These are phyloP conservation scores for Kwoniella sp. DNA, from an alignment of 768 basidiomycete species.

Conservation along the genomic window DNA sequence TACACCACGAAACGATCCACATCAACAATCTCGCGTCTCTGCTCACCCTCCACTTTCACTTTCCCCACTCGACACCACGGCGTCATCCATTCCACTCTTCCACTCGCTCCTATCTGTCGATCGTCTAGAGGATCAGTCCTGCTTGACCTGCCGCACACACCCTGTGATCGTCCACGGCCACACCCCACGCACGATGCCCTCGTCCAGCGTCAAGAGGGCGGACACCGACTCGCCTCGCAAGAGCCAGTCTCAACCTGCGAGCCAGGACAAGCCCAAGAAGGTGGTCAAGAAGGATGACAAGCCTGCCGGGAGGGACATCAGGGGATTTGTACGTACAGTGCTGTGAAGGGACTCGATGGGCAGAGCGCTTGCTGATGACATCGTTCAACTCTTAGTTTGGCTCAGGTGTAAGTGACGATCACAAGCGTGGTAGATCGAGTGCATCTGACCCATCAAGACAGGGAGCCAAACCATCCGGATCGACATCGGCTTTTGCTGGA, in stretches of 20 bases:
- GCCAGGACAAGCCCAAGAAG: conserved; percentile 13
- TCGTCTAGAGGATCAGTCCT: too few species aligned
- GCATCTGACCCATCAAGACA: background rate
- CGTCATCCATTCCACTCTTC: too few species aligned
- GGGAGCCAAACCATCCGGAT: background rate
- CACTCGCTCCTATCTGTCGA: too few species aligned
- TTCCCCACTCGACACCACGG: too few species aligned
- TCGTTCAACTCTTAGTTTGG: conserved; percentile 2
- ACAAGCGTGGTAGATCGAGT: too few species aligned
- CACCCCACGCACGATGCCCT: background rate
- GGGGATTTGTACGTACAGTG: conserved; percentile 40
- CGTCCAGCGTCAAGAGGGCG: conserved; percentile 8
- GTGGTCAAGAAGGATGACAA: conserved; percentile 17
- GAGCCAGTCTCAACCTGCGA: background rate
- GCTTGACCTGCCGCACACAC: background rate
- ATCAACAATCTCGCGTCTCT: too few species aligned
- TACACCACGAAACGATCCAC: too few species aligned
- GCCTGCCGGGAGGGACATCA: conserved; percentile 33
- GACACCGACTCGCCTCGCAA: background rate
- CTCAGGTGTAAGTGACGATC: background rate
- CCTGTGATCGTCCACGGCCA: too few species aligned
- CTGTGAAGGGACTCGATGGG: background rate
- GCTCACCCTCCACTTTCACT: background rate
- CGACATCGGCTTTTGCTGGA: background rate
- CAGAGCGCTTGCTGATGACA: background rate